Percentiles rank a stretch among this genome's conserved stretches.
Conservation (phyloP, 2,329 filamentous ascomycete species). For the Botrytis sinoallii region DNA sequence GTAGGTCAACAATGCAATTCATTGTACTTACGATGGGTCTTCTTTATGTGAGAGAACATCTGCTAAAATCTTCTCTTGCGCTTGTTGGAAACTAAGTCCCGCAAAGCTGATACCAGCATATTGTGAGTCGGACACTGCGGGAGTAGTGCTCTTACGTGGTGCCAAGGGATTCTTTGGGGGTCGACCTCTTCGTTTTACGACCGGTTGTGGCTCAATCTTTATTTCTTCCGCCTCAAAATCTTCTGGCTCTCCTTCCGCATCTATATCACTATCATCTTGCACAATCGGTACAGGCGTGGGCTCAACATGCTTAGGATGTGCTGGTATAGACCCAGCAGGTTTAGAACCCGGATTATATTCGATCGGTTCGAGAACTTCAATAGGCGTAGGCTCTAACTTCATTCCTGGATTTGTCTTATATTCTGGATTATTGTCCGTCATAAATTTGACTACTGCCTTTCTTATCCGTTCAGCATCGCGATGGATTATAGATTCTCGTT, state of each 20-base stretch:
- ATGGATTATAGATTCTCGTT: constrained; percentile 67
- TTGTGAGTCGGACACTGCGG: constrained; percentile 49
- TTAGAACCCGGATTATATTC: neutral
- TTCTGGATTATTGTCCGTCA: constrained; percentile 82
- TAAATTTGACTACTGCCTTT: constrained; percentile 82
- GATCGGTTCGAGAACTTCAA: neutral
- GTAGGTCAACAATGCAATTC: neutral
- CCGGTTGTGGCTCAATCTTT: constrained; percentile 25
- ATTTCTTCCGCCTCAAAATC: constrained; percentile 34
- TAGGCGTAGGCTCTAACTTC: constrained; percentile 61
- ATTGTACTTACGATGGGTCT: constrained; percentile 57
- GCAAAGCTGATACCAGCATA: constrained; percentile 61
- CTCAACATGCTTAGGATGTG: neutral
- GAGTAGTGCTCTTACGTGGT: constrained; percentile 40
- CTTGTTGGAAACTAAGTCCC: constrained; percentile 75
- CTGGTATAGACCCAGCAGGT: neutral
- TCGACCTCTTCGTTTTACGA: constrained; percentile 29
- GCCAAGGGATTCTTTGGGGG: constrained; percentile 32
- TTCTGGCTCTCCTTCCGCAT: constrained; percentile 38
- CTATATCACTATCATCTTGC: constrained; percentile 42
- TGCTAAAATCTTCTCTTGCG: constrained; percentile 79
- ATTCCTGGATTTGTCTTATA: constrained; percentile 66
- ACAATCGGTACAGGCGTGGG: constrained; percentile 51
- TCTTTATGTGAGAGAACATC: constrained; percentile 65
- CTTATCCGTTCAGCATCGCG: constrained; percentile 84